Evolutionary conservation across 768 basidiomycete genomes (phyloP), one percentile per base, ranked within the genome.

Genomic region (Lentinula boryana): DNA sequence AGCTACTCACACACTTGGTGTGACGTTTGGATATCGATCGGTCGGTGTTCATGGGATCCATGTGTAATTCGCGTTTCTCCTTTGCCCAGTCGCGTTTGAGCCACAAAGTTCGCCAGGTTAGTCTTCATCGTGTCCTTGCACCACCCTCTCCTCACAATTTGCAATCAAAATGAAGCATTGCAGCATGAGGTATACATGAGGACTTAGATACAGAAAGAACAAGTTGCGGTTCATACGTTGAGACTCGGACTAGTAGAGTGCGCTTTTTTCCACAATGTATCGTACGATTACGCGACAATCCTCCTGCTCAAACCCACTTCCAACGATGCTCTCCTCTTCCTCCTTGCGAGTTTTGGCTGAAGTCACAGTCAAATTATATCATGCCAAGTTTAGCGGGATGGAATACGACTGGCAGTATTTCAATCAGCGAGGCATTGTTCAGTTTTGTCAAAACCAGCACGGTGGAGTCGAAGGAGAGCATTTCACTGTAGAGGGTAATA

Each of bases 321-420:
- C 55, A 56, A 35, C 50, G 12, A 56, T 56, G 55, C 27, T 40
- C 15, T 40, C 38, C n/a, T 56, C 55, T 8, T 48, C 57, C 32
- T 10, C 56, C 43, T 27, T 13, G 35, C 44, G 15, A 35, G 10
- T 23, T 1, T 12, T 58, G 12, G 43, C 44, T 3, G 16, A 48
- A 32, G 33, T 40, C 9, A 16, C 57, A 44, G 58, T 35, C 6
- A 60, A 52, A 32, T 27, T 60, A 27, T 60, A 60, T 15, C 58
- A 60, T 27, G 58, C 58, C 16, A 60, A 60, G 9, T 52, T 60
- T 18, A 32, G 32, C 12, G 44, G 49, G 15, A 52, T 6, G 23
- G 49, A 60, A 41, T 36, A 60, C 38, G 58, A 60, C 5, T 60
- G 58, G 58, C 48, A 52, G 40, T 60, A 51, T 43, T 60, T 60